These are phyloP conservation scores for Plasmopara muralis DNA, from an alignment of 352 stramenopile genomes.

Conservation along the genomic window DNA sequence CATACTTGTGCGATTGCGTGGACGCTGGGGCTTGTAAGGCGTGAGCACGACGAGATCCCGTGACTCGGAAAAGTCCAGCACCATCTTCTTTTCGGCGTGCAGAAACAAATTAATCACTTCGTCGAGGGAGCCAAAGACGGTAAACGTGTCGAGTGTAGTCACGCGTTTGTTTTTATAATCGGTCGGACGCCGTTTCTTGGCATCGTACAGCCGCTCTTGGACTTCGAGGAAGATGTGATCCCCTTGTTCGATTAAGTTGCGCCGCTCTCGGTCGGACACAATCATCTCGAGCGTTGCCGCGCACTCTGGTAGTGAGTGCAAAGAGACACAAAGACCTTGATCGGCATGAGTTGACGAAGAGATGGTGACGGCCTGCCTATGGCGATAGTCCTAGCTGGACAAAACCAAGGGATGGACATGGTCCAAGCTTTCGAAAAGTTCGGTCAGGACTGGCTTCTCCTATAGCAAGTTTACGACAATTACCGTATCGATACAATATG, in stretches of 20 bases:
- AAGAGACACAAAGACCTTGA: not conserved
- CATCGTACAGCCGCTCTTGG: conserved; percentile 31
- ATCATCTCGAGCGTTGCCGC: conserved; percentile 18
- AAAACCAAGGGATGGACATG: not conserved
- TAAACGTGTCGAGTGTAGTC: conserved; percentile 47
- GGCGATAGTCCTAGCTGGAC: conserved; percentile 1
- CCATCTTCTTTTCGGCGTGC: conserved; percentile 55
- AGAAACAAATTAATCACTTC: conserved; percentile 62
- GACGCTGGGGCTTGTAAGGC: conserved; percentile 21
- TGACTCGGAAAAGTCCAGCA: conserved; percentile 70
- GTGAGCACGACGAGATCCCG: conserved; percentile 46
- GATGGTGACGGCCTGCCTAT: not conserved
- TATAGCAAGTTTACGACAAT: no score
- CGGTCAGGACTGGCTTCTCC: no score
- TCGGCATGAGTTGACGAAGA: conserved; percentile 6
- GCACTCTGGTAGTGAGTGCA: conserved; percentile 6
- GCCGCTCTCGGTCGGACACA: conserved; percentile 34
- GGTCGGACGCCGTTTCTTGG: conserved; percentile 9
- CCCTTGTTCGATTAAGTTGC: conserved; percentile 35
- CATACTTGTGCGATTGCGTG: conserved; percentile 52
- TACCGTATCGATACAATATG: no score
- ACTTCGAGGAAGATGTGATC: conserved; percentile 39
- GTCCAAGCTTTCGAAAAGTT: no score
- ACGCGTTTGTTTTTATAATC: conserved; percentile 33
- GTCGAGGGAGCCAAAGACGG: conserved; percentile 56